Evolutionary conservation across 257 asterid species (phyloP), one percentile per base, ranked within the genome.

Genomic region (Handroanthus guayacan): DNA sequence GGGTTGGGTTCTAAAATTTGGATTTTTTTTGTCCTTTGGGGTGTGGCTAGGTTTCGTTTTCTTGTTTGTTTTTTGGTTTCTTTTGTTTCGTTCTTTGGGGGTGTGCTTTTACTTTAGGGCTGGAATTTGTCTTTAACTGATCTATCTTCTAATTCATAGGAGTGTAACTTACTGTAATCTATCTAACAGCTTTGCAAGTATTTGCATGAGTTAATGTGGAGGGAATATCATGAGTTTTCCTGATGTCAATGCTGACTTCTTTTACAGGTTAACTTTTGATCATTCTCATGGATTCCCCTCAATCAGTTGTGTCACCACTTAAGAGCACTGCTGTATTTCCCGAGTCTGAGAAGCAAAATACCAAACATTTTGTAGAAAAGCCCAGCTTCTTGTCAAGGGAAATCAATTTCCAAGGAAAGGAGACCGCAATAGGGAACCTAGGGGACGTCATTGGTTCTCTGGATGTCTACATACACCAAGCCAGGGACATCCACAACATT

Each of bases 401-500:
- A 55, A 78, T 73, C 74, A 58, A 84, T 74, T 66, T 52, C 70
- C 89, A 81, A 64, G 78, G 77, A 43, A 87, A 83, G 80, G 87
- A 84, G 45, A 47, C 80, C 61, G 31, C 77, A 18, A 17, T 13
- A 11, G 86, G 73, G 65, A 81, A 86, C 79, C 25, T 76, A 62
- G 89, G 79, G 38, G 88, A 84, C 5, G 34, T 68, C 52, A 69
- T 88, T 47, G 97, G 97, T n/a, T 93, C 88, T 69, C 50, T 95
- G 60, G 93, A 95, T 73, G 97, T 95, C 57, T 86, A 84, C 81
- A 83, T 95, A 14, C 94, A 92, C 86, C 97, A 91, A 74, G 98
- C 99, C 9, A 84, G 97, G 60, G 97, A 93, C 78, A 92, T 95
- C 82, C 97, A 89, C 75, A 93, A 95, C 93, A 91, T 95, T 57